These are phyloP conservation scores for Aspergillus tubingensis DNA, from an alignment of 2,329 filamentous ascomycete species.

Conservation along the genomic window DNA sequence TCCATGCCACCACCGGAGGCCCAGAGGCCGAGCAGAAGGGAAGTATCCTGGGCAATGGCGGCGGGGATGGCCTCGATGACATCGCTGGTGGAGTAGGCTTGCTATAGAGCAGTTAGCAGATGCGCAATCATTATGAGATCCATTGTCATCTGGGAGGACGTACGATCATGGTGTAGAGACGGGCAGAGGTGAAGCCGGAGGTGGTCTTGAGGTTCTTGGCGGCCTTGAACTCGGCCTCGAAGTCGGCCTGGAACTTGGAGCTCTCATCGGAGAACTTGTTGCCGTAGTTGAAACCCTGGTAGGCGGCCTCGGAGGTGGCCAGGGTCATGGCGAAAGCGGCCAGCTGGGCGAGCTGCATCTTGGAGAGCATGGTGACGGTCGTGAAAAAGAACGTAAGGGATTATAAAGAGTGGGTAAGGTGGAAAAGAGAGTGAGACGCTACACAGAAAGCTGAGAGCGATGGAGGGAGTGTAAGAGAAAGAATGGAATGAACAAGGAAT, in stretches of 20 bases:
- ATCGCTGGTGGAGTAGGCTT: conserved; percentile 60
- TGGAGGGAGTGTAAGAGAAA: not conserved
- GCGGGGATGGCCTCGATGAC: conserved; percentile 76
- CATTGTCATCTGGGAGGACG: not conserved
- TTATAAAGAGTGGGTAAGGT: not conserved
- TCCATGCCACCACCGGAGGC: conserved; percentile 69
- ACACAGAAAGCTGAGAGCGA: conserved; percentile 3
- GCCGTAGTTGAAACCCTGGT: conserved; percentile 54
- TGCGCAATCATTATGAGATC: no score
- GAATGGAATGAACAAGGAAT: conserved; percentile 5
- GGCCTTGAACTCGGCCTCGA: conserved; percentile 47
- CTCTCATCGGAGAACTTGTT: conserved; percentile 43
- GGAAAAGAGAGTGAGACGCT: not conserved
- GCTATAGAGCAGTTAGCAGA: conserved; percentile 20
- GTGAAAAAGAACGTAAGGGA: conserved; percentile 4
- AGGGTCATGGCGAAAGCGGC: conserved; percentile 39
- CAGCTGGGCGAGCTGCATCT: conserved; percentile 36
- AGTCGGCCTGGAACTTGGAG: conserved; percentile 46
- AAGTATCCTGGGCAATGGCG: conserved; percentile 76
- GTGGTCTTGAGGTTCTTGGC: conserved; percentile 41
- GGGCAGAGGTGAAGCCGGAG: conserved; percentile 49
- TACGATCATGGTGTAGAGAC: conserved; percentile 65
- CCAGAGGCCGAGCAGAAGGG: conserved; percentile 82
- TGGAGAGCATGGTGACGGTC: conserved; percentile 24
- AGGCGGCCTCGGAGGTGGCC: conserved; percentile 38